Evolutionary conservation across 331 rosid genomes (phyloP), one percentile per base, ranked within the genome.

Genomic region (Erythrophleum ivorense): DNA sequence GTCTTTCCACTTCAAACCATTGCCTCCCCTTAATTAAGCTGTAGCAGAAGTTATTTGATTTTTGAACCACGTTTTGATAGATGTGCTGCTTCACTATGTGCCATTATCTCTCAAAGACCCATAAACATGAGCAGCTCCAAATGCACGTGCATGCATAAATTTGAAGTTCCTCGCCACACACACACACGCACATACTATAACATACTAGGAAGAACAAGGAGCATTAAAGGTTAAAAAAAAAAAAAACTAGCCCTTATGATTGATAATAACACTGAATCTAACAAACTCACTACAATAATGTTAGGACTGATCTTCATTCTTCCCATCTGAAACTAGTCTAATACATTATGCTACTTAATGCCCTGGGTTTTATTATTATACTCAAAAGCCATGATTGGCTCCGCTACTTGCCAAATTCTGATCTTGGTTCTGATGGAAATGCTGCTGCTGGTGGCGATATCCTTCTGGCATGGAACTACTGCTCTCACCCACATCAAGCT

Each of bases 401-500:
- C 82, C 89, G 31, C 81, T 84, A 74, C 78, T 87, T 21, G 86
- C 64, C 63, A 88, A 64, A 48, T 81, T 82, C 41, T 88, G 87
- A 81, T 88, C 88, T 63, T 63, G 70, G 21, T 33, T 13, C 34
- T 63, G 70, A 65, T 84, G 91, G 57, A 82, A 87, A 41, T 86
- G 87, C 12, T 85, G 89, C 4, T 76, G 89, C 8, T 76, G 89
- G 14, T 64, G 77, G 18, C 75, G 72, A 50, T 84, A 90, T 5
- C 82, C 84, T 38, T 85, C 57, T 24, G 75, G 81, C 73, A 90
- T 72, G 75, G 96, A 90, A 69, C 58, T 90, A 73, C 91, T 92
- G 46, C 89, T 89, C 80, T 90, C 94, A 50, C 92, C 97, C 24
- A 86, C 81, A 34, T 94, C 88, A 60, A 83, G 85, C 31, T 86